phyloP scores from a whole-genome alignment of 1,139 yeast genomes.

The Yamadazyma diospyri region DNA sequence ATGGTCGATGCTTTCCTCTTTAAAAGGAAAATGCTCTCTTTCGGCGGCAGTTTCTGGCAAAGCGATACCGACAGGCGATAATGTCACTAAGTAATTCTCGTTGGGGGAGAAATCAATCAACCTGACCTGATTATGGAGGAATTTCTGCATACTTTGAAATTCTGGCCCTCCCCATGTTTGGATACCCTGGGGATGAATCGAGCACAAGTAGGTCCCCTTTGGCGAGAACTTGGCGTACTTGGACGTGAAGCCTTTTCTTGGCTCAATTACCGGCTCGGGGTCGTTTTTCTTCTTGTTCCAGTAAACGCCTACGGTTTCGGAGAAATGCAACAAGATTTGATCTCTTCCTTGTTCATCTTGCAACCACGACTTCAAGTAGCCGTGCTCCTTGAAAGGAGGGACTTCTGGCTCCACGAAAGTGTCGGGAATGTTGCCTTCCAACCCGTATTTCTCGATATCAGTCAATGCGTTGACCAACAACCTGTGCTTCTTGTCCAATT shows the following conservation, averaged over 20 bases:
- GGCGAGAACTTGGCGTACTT: constrained; percentile 91
- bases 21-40: constrained; percentile 72
- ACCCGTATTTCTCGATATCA: constrained; percentile 81
- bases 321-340: constrained; percentile 78
- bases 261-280: constrained; percentile 76
- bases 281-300: constrained; percentile 81
- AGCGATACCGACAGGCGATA: constrained; percentile 80
- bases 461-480: constrained; percentile 77
- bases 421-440: constrained; percentile 59
- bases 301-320: constrained; percentile 77
- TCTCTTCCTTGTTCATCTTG: constrained; percentile 89
- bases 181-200: constrained; percentile 92
- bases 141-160: constrained; percentile 72
- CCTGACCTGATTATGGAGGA: constrained; percentile 86
- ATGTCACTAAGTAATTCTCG: constrained; percentile 86
- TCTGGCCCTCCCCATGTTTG: constrained; percentile 94
- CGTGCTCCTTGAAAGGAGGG: constrained; percentile 69
- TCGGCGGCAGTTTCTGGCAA: constrained; percentile 67
- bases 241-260: constrained; percentile 82
- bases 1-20: constrained; percentile 88
- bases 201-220: constrained; percentile 82
- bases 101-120: constrained; percentile 89
- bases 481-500: constrained; percentile 91
- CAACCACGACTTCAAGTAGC: constrained; percentile 87
- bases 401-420: constrained; percentile 70